Base-by-base conservation (phyloP, 257 asterid genomes). In the Cruciata laevipes region DNA sequence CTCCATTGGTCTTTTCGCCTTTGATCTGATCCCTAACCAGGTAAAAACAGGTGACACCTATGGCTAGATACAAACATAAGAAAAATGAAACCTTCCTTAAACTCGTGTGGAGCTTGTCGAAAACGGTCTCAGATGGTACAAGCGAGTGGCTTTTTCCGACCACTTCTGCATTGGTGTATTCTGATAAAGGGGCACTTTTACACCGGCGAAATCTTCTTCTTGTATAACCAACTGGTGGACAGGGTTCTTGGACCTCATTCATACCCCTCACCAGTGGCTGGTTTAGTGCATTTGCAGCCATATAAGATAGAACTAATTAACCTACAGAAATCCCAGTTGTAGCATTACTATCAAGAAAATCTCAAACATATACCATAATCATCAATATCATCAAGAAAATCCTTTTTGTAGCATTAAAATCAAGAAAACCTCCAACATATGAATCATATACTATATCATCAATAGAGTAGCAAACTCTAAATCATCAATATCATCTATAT, bases 11-110 rank as follows among this genome's bases (percentile, higher is more conserved):
- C 79, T 86, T 89, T 53, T 79, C 81, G 7, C 97, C 98, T 57
- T 69, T 71, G 75, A 93, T 83, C 69, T 85, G 82, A 69, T 80
- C 67, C 65, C 73, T 59, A 61, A 81, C 91, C 21, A 87, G 23
- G 84, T 83, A 85, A 78, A 93, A 93, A 77, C 94, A 86, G 66
- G 76, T 11, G 17, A 96, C 78, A 7, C 97, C 94, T 11, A 80
- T 66, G 9, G 76, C 71, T 63, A 93, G 55, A 81, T 93, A 93
- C 42, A 86, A 4, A 25, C 82, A 65, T 70, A 93, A 77, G 80
- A 57, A 82, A 60, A 77, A 16, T 40, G 73, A 68, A 61, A 86
- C 89, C 62, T 53, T 80, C 71, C 61, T 76, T 76, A 85, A 66
- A 69, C 80, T 85, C 25, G 94, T 89, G 65, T 89, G 86, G 58